phyloP scores from a whole-genome alignment of 140 eudicot species.

The Erigeron philadelphicus region DNA sequence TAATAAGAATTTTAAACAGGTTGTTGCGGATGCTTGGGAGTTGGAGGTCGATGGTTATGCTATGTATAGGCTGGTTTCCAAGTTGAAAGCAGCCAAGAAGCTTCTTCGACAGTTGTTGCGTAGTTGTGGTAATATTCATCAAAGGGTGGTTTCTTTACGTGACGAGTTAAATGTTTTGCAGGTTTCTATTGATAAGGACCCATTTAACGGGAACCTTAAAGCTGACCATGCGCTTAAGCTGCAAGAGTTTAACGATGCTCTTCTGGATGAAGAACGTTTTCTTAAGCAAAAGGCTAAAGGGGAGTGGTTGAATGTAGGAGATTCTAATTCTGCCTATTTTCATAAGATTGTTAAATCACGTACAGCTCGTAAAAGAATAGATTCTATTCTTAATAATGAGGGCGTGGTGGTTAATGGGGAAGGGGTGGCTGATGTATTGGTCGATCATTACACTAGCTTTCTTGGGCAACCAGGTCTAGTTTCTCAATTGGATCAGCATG shows the following conservation, averaged over 20 bases:
- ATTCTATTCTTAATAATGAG: too few relatives aligned
- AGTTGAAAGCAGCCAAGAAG: background rate
- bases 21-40: background rate
- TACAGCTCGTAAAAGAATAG: too few relatives aligned
- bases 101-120: too few relatives aligned
- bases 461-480: too few relatives aligned
- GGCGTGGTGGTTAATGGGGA: too few relatives aligned
- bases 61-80: background rate
- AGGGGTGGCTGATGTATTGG: too few relatives aligned
- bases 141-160: too few relatives aligned
- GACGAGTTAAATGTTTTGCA: background rate
- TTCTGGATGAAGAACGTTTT: background rate
- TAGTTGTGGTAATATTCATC: too few relatives aligned
- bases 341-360: background rate
- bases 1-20: too few relatives aligned
- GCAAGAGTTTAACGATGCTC: background rate
- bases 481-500: too few relatives aligned
- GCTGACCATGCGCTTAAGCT: background rate
- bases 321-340: background rate
- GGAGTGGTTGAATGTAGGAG: background rate
- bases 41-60: background rate
- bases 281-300: background rate
- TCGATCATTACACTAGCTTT: too few relatives aligned
- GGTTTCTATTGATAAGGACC: background rate
- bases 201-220: background rate